Evolutionary conservation across 371 early-diverging fungal species (phyloP).

Genomic region (Choanephora cucurbitarum): DNA sequence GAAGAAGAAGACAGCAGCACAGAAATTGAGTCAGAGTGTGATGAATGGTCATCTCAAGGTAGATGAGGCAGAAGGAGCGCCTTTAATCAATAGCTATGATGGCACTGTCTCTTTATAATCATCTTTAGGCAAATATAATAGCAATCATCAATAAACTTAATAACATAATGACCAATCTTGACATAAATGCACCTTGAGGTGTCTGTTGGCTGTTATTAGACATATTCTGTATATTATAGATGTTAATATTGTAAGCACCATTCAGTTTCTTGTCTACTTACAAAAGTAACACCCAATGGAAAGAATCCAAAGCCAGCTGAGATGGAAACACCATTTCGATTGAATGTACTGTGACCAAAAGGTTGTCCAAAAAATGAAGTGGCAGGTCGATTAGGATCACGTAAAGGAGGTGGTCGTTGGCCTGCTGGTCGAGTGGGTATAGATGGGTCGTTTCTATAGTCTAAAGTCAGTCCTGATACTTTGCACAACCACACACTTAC

Average conservation of each 20-base stretch:
- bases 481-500: too few relatives aligned
- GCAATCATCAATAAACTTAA: conserved; percentile 64
- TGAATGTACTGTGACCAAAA: conserved; percentile 50
- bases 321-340: conserved; percentile 52
- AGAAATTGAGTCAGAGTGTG: conserved; percentile 50
- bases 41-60: conserved; percentile 46
- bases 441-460: conserved; percentile 38
- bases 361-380: conserved; percentile 51
- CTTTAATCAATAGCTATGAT: conserved; percentile 32
- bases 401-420: conserved; percentile 65
- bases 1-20: conserved; percentile 42
- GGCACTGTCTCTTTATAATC: conserved; percentile 12
- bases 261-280: too few relatives aligned
- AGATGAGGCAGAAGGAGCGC: conserved; percentile 40
- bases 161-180: conserved; percentile 70
- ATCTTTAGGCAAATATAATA: conserved; percentile 57
- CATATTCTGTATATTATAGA: background rate
- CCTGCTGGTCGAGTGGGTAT: conserved; percentile 72
- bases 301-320: conserved; percentile 58
- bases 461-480: too few relatives aligned
- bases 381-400: conserved; percentile 51
- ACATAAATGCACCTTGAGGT: conserved; percentile 65
- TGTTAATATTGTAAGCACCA: too few relatives aligned
- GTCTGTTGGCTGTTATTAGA: conserved; percentile 21
- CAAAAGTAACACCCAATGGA: conserved; percentile 68